Conservation (phyloP, 2,329 filamentous ascomycete species). For the Diaporthe velutina region DNA sequence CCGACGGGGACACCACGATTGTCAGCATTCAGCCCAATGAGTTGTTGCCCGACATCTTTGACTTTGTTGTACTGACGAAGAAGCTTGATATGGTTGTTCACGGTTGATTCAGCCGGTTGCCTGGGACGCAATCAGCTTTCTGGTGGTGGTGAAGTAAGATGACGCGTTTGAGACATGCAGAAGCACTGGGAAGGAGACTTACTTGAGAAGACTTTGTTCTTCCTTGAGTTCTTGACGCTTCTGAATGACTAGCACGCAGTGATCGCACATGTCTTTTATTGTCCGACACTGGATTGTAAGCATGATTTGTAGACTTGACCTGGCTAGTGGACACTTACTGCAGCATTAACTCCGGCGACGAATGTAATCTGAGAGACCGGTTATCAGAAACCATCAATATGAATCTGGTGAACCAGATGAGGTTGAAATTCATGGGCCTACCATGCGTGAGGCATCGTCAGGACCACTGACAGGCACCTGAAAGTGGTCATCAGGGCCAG, state of each 20-base stretch:
- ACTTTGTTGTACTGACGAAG: constrained; percentile 54
- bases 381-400: background rate
- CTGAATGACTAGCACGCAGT: background rate
- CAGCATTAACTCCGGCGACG: constrained; percentile 25
- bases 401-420: background rate
- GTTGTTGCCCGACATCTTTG: constrained; percentile 54
- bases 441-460: constrained; percentile 26
- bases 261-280: constrained; percentile 8
- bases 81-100: constrained; percentile 45
- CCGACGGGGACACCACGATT: constrained; percentile 49
- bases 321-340: constrained; percentile 17
- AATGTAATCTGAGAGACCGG: constrained; percentile 2
- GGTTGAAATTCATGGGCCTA: background rate
- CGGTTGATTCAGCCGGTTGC: constrained; percentile 41
- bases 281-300: constrained; percentile 23
- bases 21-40: constrained; percentile 55
- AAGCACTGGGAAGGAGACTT: background rate
- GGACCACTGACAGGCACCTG: background rate
- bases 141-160: background rate
- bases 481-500: constrained; percentile 24
- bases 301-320: too few relatives aligned
- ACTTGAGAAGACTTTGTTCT: constrained; percentile 16
- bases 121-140: constrained; percentile 32
- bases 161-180: background rate
- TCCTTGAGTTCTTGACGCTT: constrained; percentile 10